phyloP scores from a whole-genome alignment of 2,329 filamentous ascomycete genomes.

The Magnaporthiopsis poae region DNA sequence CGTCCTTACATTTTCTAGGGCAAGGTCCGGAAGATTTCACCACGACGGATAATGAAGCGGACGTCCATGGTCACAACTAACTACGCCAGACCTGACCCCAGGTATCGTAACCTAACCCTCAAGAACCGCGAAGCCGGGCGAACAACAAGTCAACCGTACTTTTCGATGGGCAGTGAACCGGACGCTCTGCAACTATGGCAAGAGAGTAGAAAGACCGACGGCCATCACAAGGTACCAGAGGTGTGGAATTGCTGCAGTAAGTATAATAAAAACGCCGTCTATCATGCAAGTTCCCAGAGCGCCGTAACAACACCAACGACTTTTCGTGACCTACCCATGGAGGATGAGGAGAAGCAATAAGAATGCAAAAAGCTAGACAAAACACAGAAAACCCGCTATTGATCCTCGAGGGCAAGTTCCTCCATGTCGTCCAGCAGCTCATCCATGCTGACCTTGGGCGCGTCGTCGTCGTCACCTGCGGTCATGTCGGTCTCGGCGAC shows the following conservation, averaged over 20 bases:
- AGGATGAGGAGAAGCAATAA: background rate
- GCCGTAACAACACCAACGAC: background rate
- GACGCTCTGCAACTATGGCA: no score
- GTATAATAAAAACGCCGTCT: background rate
- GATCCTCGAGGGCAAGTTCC: constrained; percentile 64
- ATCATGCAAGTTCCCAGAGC: constrained; percentile 7
- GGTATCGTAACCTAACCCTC: no score
- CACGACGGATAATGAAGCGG: no score
- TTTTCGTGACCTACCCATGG: constrained; percentile 1
- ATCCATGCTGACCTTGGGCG: constrained; percentile 64
- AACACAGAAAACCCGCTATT: constrained; percentile 4
- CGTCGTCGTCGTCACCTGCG: constrained; percentile 46
- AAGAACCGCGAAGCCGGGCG: no score
- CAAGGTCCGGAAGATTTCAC: no score
- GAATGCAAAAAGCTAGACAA: background rate
- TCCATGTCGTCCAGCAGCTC: constrained; percentile 88
- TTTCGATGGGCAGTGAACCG: no score
- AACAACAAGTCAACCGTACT: no score
- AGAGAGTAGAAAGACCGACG: background rate
- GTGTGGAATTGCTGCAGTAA: background rate
- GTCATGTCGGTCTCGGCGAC: constrained; percentile 52
- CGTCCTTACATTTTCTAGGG: no score
- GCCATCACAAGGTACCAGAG: background rate
- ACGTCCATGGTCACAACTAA: no score
- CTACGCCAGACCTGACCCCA: no score